Evolutionary conservation across 2,329 filamentous ascomycete species (phyloP).

Genomic region (Sporothrix protearum): DNA sequence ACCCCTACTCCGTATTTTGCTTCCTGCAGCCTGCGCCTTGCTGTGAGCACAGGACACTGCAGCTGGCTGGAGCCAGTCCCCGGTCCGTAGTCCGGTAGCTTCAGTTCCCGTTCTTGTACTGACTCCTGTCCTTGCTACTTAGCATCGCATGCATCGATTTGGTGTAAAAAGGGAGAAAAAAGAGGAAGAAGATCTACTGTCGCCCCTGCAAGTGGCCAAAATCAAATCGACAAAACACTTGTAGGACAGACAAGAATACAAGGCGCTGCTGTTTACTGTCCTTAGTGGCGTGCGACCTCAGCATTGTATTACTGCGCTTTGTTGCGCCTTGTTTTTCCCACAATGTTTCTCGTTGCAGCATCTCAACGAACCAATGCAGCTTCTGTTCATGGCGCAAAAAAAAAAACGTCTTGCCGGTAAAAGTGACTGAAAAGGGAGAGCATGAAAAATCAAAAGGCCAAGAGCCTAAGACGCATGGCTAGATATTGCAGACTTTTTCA

Average conservation of each 20-base stretch:
- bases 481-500: neutral
- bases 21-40: slow-evolving; percentile 2
- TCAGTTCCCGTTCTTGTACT: neutral
- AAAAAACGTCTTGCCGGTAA: neutral
- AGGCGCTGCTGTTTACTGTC: neutral
- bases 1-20: neutral
- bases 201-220: neutral
- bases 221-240: neutral
- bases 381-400: neutral
- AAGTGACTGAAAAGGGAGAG: neutral
- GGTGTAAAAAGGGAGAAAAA: too few relatives aligned
- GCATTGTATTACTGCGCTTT: too few relatives aligned
- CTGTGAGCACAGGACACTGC: neutral
- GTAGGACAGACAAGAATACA: neutral
- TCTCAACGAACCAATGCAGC: neutral
- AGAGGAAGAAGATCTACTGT: neutral
- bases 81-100: neutral
- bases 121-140: neutral
- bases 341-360: too few relatives aligned
- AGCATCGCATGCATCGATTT: neutral
- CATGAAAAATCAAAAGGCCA: neutral
- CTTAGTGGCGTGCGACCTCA: too few relatives aligned
- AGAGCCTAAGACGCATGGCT: neutral
- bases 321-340: too few relatives aligned
- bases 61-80: neutral